Evolutionary conservation across 768 basidiomycete species (phyloP), one percentile per base, ranked within the genome.

Genomic region (Lactarius pseudohatsudake): DNA sequence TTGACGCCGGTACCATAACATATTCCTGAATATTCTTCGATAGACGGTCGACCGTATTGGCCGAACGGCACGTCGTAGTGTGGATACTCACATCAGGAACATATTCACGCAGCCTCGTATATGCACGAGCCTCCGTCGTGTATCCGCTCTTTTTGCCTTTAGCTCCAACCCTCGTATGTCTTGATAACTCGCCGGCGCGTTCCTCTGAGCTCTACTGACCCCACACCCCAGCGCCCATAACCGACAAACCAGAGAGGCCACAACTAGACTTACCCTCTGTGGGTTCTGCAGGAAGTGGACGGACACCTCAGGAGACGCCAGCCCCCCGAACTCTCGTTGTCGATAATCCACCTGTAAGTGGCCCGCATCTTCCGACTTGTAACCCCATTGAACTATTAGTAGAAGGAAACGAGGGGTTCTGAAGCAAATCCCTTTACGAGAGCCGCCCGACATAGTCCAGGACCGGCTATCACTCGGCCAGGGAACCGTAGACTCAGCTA

Each of bases 91-190:
- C 75, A 79, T 91, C 69, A 88, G 84, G 75, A 86, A 89, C 77
- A 85, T 85, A 4, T 75, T 92, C 69, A 84, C 87, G 34, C 88
- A 83, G 72, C 88, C 90, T 41, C 85, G 87, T 63, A 74, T 87
- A 40, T 83, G 89, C 40, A 89, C 88, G 40, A 81, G 84, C 18
- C 78, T 92, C 53, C 82, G 84, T 66, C 87, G 91, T 61, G 84
- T 90, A 78, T 85, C 89, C 10, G 88, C 91, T 28, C 78, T 88
- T 72, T 84, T 89, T 73, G 89, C 90, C 75, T 88, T 86, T 76
- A 75, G 80, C 62, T 76, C 84, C 67, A 83, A 87, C 57, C 82
- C 85, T 71, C 89, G 91, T 91, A 72, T 75, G 90, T 81, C 43
- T 54, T 36, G 20, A 15, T 13, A 4, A 34, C 40, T n/a, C 7